Evolutionary conservation across 2,329 filamentous ascomycete genomes (phyloP).

Genomic region (Fusarium mundagurra): DNA sequence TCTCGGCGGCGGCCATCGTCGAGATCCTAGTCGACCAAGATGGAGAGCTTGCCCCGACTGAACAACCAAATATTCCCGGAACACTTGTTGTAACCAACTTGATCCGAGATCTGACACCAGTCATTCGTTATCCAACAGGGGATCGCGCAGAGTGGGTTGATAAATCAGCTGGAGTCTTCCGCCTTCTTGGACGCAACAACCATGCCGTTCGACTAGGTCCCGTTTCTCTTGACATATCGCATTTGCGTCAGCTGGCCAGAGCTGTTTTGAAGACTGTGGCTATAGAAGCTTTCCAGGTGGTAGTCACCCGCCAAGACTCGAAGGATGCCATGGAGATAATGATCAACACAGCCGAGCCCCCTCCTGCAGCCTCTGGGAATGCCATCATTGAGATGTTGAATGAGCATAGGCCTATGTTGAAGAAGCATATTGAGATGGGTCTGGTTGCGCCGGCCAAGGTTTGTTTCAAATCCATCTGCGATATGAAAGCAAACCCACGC

Average conservation of each 20-base stretch:
- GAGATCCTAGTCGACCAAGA: not conserved
- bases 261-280: not conserved
- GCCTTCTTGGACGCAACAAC: not conserved
- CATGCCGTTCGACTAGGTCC: not conserved
- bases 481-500: not conserved
- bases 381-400: not conserved
- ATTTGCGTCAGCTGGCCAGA: not conserved
- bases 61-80: not conserved
- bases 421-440: not conserved
- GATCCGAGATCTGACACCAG: not conserved
- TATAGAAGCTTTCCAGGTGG: not conserved
- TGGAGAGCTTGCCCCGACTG: not conserved
- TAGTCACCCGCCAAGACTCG: not conserved
- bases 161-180: not conserved
- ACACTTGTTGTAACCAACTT: not conserved
- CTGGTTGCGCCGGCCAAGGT: not conserved
- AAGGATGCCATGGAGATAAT: not conserved
- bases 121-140: not conserved
- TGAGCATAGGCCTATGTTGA: slow-evolving; percentile 1
- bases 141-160: not conserved
- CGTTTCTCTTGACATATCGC: slow-evolving; percentile 2
- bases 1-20: not conserved
- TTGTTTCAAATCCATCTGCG: not conserved
- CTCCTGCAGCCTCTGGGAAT: not conserved
- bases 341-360: not conserved